Base-by-base conservation (phyloP, 1,284 basidiomycete genomes). In the Ustilago shanxiensis region DNA sequence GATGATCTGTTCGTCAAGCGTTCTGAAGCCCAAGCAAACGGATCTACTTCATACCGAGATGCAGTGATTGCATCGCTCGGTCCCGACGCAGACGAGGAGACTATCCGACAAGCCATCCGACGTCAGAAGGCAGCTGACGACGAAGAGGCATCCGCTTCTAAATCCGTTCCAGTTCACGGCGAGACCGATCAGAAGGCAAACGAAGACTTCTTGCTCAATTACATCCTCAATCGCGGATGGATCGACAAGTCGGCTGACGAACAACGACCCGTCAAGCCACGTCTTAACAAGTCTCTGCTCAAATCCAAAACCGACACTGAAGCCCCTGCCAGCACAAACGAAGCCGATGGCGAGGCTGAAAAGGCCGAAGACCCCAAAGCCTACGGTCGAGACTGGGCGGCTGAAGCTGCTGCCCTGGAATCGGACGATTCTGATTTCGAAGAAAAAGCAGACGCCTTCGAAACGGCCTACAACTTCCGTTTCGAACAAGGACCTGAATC, bases 41-140 rank as follows among this genome's bases (percentile, higher is more conserved):
- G 94, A 79, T 49, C 47, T 14, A 90, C 92, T 71, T 93, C 94
- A 80, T 98, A 97, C 83, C 89, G 90, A 29, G 88, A 89, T 7
- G 97, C 93, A 84, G 86, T 97, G 74, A 88, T 94, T 82, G 89
- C 92, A 26, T 93, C 93, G 74, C 93, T 96, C 5, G 93, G 93
- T 7, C 90, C 90, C 66, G 85, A 86, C 10, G 92, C 94, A 82
- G 87, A 95, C 28, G 77, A 81, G 24, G 58, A 72, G 47, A 72
- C 64, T 10, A 69, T 83, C 22, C 66, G 78, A 35, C 60, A 81
- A 49, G 80, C 83, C 13, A 68, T 68, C 49, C 60, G 66, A 7
- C 76, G 44, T 63, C 72, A 67, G 41, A 62, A 57, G 33, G 56
- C 58, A 29, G 54, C 60, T 50, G 62, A 79, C 50, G 64, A 80